These are phyloP conservation scores for Polychytrium aggregatum DNA, from an alignment of 192 early-diverging fungal species.

Conservation along the genomic window DNA sequence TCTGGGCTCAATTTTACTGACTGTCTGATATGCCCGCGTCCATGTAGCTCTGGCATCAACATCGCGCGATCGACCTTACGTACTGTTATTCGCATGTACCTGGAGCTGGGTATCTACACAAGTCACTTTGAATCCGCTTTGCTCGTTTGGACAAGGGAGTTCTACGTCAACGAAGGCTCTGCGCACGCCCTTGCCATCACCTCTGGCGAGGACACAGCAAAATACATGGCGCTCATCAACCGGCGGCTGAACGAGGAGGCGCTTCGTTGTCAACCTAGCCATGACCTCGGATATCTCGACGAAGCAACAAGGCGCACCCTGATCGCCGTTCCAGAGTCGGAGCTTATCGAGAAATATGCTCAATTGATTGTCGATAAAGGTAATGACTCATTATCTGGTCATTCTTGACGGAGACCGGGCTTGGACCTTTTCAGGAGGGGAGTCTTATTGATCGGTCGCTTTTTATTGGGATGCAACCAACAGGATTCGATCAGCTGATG, in stretches of 20 bases:
- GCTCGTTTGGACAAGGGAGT: no score
- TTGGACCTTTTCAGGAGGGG: neutral
- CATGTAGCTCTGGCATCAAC: no score
- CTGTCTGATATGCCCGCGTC: no score
- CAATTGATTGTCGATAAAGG: conserved; percentile 56
- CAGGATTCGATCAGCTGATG: conserved; percentile 66
- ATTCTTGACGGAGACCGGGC: neutral
- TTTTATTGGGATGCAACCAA: no score
- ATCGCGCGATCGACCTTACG: no score
- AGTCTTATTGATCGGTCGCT: neutral
- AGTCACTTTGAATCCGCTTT: conserved; percentile 61
- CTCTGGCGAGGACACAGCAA: no score
- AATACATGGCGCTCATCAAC: conserved; percentile 65
- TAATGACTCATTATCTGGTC: conserved; percentile 2
- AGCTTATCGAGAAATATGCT: conserved; percentile 61
- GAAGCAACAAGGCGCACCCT: conserved; percentile 52
- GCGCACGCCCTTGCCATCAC: no score
- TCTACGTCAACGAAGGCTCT: no score
- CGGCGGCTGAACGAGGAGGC: conserved; percentile 61
- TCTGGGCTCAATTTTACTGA: no score
- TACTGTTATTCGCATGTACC: conserved; percentile 62
- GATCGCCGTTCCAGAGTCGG: conserved; percentile 46
- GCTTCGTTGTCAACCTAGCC: conserved; percentile 38
- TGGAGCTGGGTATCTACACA: conserved; percentile 64
- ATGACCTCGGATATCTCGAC: conserved; percentile 71